These are phyloP conservation scores for Penicillium bovifimosum DNA, from an alignment of 495 filamentous ascomycete species.

Conservation along the genomic window DNA sequence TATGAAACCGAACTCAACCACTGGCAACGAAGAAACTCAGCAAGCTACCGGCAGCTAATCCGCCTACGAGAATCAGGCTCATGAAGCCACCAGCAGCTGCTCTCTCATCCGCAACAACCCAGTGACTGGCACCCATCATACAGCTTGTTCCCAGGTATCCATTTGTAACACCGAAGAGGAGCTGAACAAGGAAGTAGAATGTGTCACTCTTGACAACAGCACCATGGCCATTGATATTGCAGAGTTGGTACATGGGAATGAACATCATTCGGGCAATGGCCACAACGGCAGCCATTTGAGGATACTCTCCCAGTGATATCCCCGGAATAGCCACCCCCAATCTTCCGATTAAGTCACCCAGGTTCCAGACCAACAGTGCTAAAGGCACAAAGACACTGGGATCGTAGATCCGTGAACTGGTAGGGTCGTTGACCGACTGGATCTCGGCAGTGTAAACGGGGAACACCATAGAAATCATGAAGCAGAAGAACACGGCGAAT, in stretches of 20 bases:
- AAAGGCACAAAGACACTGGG: conserved; percentile 80
- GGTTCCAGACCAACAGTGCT: conserved; percentile 90
- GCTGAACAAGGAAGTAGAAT: conserved; percentile 84
- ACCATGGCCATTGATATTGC: conserved; percentile 68
- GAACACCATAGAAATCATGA: conserved; percentile 85
- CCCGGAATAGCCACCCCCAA: conserved; percentile 60
- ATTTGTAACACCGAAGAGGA: conserved; percentile 77
- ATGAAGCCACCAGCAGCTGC: conserved; percentile 93
- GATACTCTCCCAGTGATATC: conserved; percentile 55
- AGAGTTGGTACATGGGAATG: conserved; percentile 82
- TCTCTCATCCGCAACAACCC: conserved; percentile 71
- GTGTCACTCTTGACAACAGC: conserved; percentile 71
- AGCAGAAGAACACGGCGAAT: conserved; percentile 67
- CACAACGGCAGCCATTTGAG: conserved; percentile 56
- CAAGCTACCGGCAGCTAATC: conserved; percentile 78
- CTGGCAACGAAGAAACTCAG: conserved; percentile 71
- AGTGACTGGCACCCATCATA: conserved; percentile 85
- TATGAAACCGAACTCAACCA: neutral
- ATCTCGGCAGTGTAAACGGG: conserved; percentile 87
- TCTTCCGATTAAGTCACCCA: conserved; percentile 76
- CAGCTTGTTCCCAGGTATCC: conserved; percentile 76
- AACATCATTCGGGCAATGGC: conserved; percentile 60
- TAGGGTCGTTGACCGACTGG: conserved; percentile 53
- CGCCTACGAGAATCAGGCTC: conserved; percentile 79
- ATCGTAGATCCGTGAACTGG: conserved; percentile 56